These are phyloP conservation scores for Solanum etuberosum DNA, from an alignment of 257 asterid species.

Conservation along the genomic window DNA sequence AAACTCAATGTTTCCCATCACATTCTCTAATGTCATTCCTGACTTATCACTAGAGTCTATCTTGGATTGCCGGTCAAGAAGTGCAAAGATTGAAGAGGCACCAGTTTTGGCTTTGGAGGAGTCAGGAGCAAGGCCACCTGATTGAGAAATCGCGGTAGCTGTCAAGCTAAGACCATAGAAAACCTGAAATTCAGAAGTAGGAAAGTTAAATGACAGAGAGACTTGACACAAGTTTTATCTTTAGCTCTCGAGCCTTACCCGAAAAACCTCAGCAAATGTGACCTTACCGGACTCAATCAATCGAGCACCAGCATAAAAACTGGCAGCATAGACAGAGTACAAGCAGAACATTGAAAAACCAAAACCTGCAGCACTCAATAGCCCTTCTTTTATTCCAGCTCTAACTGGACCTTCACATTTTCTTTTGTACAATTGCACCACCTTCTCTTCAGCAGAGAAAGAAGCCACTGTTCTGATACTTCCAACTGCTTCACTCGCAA, in stretches of 20 bases:
- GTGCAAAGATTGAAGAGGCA: conserved; percentile 64
- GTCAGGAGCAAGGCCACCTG: conserved; percentile 75
- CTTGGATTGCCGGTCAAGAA: conserved; percentile 61
- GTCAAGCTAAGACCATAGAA: conserved; percentile 87
- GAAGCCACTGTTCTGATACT: conserved; percentile 86
- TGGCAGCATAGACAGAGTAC: conserved; percentile 64
- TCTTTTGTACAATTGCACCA: conserved; percentile 53
- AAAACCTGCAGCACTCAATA: conserved; percentile 65
- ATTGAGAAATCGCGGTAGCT: conserved; percentile 70
- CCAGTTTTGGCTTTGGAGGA: conserved; percentile 75
- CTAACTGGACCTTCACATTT: conserved; percentile 69
- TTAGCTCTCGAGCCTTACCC: conserved; percentile 31
- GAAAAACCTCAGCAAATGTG: conserved; percentile 65
- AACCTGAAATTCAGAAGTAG: conserved; percentile 30
- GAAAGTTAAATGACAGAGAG: not conserved
- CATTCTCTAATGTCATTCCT: conserved; percentile 49
- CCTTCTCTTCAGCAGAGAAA: conserved; percentile 80
- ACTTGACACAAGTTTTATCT: not conserved
- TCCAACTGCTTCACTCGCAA: conserved; percentile 82
- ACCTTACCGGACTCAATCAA: conserved; percentile 60
- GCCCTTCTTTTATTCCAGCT: conserved; percentile 59
- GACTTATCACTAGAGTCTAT: conserved; percentile 72
- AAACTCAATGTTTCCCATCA: conserved; percentile 68
- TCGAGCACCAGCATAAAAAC: conserved; percentile 87
- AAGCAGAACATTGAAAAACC: conserved; percentile 52